phyloP scores from a whole-genome alignment of 306 rosid genomes.

The Trifolium pratense region DNA sequence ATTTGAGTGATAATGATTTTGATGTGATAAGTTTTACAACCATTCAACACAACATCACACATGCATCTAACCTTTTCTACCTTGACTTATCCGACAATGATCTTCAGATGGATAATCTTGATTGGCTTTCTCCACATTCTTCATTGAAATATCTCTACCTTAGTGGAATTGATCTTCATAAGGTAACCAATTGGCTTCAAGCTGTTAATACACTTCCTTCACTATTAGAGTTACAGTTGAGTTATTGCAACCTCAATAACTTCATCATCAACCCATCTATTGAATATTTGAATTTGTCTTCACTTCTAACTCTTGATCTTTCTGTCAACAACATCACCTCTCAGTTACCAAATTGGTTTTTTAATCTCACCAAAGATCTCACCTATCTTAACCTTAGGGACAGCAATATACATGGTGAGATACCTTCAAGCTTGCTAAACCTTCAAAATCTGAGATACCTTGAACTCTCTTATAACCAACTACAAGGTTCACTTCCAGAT shows the following conservation, averaged over 20 bases:
- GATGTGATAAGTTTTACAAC: too few relatives aligned
- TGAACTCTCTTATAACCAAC: background rate
- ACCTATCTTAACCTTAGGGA: accelerated
- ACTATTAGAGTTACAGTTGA: background rate
- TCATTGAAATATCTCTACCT: slow-evolving; percentile 12
- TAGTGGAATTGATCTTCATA: background rate
- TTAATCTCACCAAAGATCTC: slow-evolving; percentile 16
- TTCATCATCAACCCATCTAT: background rate
- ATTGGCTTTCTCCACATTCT: slow-evolving; percentile 20
- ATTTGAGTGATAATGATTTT: too few relatives aligned
- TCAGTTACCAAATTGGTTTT: background rate
- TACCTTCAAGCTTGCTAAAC: background rate
- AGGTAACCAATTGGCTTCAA: slow-evolving; percentile 22
- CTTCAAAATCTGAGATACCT: background rate
- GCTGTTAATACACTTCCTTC: background rate
- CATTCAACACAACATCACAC: too few relatives aligned
- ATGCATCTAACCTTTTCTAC: too few relatives aligned
- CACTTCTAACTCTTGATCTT: slow-evolving; percentile 27
- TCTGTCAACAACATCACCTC: background rate
- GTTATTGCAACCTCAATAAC: background rate
- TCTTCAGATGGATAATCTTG: background rate
- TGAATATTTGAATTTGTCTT: background rate
- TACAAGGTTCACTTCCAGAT: background rate
- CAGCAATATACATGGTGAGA: background rate
- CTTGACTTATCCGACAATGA: too few relatives aligned